A percentile compares a stretch with the other conserved stretches of the same genome.
These are phyloP conservation scores for Reutealis trisperma DNA, from an alignment of 345 rosid genomes.

Conservation along the genomic window DNA sequence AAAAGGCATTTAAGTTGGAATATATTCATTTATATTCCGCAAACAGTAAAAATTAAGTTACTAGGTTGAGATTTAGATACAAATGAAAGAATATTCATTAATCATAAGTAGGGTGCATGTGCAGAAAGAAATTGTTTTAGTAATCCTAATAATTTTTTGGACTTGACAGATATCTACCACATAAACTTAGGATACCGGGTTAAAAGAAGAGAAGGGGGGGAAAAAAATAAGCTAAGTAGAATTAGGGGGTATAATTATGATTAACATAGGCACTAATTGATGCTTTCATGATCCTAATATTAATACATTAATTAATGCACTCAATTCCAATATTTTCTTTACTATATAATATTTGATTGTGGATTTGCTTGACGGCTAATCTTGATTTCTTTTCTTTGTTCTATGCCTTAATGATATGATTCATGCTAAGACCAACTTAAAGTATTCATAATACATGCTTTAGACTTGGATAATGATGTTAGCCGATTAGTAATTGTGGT, in stretches of 20 bases:
- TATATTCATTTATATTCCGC: not conserved
- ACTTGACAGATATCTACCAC: not conserved
- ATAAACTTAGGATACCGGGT: conserved; percentile 32
- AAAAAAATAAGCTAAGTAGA: not conserved
- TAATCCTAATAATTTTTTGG: not conserved
- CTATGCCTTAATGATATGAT: conserved; percentile 23
- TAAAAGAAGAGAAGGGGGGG: not conserved
- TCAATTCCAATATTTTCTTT: conserved; percentile 17
- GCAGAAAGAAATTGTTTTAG: not conserved
- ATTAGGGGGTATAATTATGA: conserved; percentile 21
- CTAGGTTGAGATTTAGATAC: not conserved
- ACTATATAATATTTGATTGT: conserved; percentile 10
- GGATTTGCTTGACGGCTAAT: conserved; percentile 22
- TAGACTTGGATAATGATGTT: conserved; percentile 6
- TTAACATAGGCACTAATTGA: conserved; percentile 31
- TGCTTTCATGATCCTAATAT: conserved; percentile 22
- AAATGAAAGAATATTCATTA: not conserved
- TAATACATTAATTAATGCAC: not conserved
- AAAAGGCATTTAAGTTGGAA: not conserved
- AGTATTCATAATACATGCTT: conserved; percentile 9
- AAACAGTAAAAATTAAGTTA: not conserved
- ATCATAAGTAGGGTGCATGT: conserved; percentile 14
- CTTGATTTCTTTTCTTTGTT: conserved; percentile 10
- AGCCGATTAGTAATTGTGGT: conserved; percentile 2
- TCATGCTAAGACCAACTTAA: conserved; percentile 17